phyloP scores from a whole-genome alignment of 257 asterid genomes.

The Primulina eburnea region DNA sequence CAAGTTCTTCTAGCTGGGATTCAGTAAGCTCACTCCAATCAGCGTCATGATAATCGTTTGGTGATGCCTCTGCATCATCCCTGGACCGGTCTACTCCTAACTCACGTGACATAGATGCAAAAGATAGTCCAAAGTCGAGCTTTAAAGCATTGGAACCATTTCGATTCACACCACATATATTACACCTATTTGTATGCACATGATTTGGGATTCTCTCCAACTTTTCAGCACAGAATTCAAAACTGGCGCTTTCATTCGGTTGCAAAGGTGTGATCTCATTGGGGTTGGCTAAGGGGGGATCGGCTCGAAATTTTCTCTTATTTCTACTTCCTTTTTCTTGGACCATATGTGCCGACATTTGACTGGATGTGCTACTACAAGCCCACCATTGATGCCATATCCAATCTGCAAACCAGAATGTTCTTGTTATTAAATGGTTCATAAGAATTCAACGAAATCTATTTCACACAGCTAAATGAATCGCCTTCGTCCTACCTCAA shows the following conservation, averaged over 20 bases:
- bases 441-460: conserved; percentile 33
- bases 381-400: conserved; percentile 78
- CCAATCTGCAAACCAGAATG: conserved; percentile 44
- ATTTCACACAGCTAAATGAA: conserved; percentile 30
- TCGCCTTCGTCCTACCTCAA: conserved; percentile 37
- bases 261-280: conserved; percentile 51
- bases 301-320: conserved; percentile 88
- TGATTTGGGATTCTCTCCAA: conserved; percentile 47
- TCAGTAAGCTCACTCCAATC: conserved; percentile 93
- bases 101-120: conserved; percentile 44
- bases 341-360: conserved; percentile 51
- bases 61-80: conserved; percentile 47
- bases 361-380: conserved; percentile 58
- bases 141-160: conserved; percentile 47
- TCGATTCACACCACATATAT: conserved; percentile 50
- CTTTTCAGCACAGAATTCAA: conserved; percentile 73
- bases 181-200: conserved; percentile 51
- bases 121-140: conserved; percentile 52
- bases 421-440: conserved; percentile 28
- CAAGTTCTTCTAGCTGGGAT: conserved; percentile 69
- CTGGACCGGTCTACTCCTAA: conserved; percentile 28
- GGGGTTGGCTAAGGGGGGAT: conserved; percentile 63
- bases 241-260: conserved; percentile 53
- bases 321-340: conserved; percentile 84
- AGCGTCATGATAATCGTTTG: conserved; percentile 57